Percentiles rank a stretch among this genome's conserved stretches.
Conservation (phyloP, 1,139 yeast genomes). For the Groenewaldozyma auringiensis region DNA sequence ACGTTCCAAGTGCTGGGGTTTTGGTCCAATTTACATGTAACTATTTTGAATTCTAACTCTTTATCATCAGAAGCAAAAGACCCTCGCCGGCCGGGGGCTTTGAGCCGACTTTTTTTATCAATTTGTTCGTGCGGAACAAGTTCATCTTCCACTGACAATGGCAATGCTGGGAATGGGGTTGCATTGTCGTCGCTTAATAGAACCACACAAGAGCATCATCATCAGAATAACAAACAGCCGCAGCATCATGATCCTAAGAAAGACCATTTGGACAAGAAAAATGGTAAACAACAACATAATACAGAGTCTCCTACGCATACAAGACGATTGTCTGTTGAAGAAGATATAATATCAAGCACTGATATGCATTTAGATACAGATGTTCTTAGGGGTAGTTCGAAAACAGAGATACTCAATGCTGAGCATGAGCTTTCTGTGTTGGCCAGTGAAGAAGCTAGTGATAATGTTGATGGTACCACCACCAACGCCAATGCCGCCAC, state of each 20-base stretch:
- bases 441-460: background rate
- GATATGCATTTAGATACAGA: conserved; percentile 1
- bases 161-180: background rate
- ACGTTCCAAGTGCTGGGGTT: too few relatives aligned
- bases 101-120: background rate
- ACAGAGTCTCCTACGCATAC: background rate
- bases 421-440: background rate
- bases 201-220: background rate
- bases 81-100: background rate
- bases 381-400: background rate
- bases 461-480: too few relatives aligned
- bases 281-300: background rate
- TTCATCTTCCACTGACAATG: background rate
- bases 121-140: background rate
- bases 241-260: background rate
- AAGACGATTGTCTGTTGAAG: background rate
- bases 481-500: too few relatives aligned
- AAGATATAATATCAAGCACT: background rate
- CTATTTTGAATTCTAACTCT: too few relatives aligned
- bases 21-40: too few relatives aligned
- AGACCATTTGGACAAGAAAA: background rate
- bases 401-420: background rate
- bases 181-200: background rate
- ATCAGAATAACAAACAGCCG: too few relatives aligned
- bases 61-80: too few relatives aligned